Conservation (phyloP, 768 basidiomycete genomes). For the Polyporus arcularius region DNA sequence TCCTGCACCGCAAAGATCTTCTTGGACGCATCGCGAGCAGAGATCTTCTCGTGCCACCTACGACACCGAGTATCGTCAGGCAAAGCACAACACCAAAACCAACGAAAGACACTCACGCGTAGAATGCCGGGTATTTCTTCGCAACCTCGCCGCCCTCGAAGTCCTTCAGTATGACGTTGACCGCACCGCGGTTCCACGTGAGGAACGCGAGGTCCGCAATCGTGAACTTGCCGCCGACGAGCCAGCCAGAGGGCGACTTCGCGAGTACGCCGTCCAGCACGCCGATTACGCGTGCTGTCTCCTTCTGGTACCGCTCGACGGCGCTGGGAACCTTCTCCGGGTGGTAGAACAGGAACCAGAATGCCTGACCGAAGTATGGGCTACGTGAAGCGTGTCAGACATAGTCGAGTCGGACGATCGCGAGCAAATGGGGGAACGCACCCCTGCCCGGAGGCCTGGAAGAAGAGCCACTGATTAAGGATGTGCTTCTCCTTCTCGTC, state of each 20-base stretch:
- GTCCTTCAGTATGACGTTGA: conserved; percentile 11
- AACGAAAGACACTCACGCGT: conserved; percentile 11
- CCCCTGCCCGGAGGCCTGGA: conserved; percentile 35
- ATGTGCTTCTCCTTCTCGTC: conserved; percentile 19
- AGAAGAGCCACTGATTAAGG: conserved; percentile 46
- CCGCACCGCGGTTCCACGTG: conserved; percentile 25
- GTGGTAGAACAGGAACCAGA: conserved; percentile 30
- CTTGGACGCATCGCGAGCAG: background rate
- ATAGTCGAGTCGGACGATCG: background rate
- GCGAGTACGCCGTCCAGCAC: conserved; percentile 32
- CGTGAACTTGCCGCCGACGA: conserved; percentile 28
- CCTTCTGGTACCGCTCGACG: conserved; percentile 32
- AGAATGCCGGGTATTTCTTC: conserved; percentile 25
- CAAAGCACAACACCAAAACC: too few species aligned
- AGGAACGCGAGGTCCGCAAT: conserved; percentile 30
- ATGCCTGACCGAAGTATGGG: conserved; percentile 31
- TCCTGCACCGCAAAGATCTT: background rate
- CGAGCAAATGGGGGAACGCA: background rate
- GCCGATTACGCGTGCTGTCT: conserved; percentile 27
- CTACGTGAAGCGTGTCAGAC: background rate
- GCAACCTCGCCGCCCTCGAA: conserved; percentile 9
- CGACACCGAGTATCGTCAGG: too few species aligned
- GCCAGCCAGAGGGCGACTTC: conserved; percentile 27
- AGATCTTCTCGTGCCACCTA: conserved; percentile 6
- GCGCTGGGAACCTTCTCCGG: conserved; percentile 31